Evolutionary conservation across 2,329 filamentous ascomycete species (phyloP), one percentile per base, ranked within the genome.

Genomic region (Phaeosphaeriaceae sp.): DNA sequence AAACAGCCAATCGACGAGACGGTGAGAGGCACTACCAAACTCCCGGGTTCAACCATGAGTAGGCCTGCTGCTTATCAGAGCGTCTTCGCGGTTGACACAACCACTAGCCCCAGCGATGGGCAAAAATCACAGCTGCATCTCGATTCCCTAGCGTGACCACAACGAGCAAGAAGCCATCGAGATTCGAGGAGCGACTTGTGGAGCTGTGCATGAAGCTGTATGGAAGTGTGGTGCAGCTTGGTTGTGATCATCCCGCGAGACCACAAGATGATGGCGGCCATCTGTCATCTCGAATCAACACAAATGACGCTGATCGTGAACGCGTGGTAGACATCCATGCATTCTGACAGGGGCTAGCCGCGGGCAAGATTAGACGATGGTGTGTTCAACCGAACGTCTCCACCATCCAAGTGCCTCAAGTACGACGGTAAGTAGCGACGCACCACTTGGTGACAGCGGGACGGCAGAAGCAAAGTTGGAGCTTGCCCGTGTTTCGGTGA

Each of bases 31-130:
- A 46, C 53, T 69, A 70, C 74, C 75, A 60, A 45, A 52, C 25
- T 51, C 47, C 56, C 68, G 75, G 75, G 61, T 71, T 60, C 48
- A 57, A 54, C 33, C 51, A 51, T 44, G 60, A 59, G 51, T 61
- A 73, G 59, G 69, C 63, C 56, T 63, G 68, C 72, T 76, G 68
- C 72, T 76, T 77, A 76, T 76, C 75, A 68, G 65, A 61, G 59
- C 62, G 65, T 61, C 57, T 46, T 59, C 42, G 53, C 36, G 53
- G 51, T 61, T 63, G 57, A 66, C 54, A 57, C 25, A 61, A 63
- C 61, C 53, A 62, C 27, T 63, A 58, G 54, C 48, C 48, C 53
- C 27, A 50, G 50, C 55, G 15, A 56, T 52, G 46, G 48, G 41
- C 49, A 47, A n/a, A 47, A 51, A 56, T 54, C 60, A 54, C 55